phyloP scores from a whole-genome alignment of 306 rosid genomes.

The Spatholobus suberectus region DNA sequence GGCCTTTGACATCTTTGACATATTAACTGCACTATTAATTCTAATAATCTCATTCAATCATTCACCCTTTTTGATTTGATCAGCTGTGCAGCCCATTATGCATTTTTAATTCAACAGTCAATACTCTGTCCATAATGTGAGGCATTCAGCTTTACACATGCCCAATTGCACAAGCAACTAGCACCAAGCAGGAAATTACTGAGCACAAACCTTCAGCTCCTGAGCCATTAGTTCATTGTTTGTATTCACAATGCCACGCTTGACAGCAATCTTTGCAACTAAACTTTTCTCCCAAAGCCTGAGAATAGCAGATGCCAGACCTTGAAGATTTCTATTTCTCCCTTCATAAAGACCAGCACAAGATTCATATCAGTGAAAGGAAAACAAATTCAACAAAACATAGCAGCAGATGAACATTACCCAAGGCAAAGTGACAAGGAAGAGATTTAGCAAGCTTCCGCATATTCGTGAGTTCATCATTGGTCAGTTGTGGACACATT shows the following conservation, averaged over 20 bases:
- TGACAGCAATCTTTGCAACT: slow-evolving; percentile 90
- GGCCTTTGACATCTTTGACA: background rate
- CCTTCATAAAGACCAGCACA: slow-evolving; percentile 54
- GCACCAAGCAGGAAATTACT: slow-evolving; percentile 26
- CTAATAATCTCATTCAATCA: slow-evolving; percentile 2
- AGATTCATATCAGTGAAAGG: slow-evolving; percentile 39
- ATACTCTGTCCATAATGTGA: slow-evolving; percentile 23
- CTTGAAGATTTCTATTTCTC: slow-evolving; percentile 97
- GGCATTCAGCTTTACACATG: slow-evolving; percentile 22
- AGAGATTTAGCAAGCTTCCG: slow-evolving; percentile 82
- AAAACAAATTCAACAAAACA: slow-evolving; percentile 11
- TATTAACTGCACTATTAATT: slow-evolving; percentile 9
- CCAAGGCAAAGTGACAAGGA: slow-evolving; percentile 97
- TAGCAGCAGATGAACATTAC: slow-evolving; percentile 51
- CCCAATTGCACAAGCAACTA: slow-evolving; percentile 24
- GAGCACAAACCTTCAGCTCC: slow-evolving; percentile 76
- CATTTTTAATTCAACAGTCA: slow-evolving; percentile 15
- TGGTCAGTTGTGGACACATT: slow-evolving; percentile 75
- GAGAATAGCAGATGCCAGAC: slow-evolving; percentile 82
- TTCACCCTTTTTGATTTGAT: slow-evolving; percentile 8
- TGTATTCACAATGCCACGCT: slow-evolving; percentile 95
- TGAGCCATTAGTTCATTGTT: slow-evolving; percentile 96
- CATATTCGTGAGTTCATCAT: slow-evolving; percentile 79
- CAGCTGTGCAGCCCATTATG: background rate
- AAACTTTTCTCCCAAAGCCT: slow-evolving; percentile 94